Evolutionary conservation across 31 red algal genomes (phyloP).

Genomic region (Asparagopsis taxiformis): DNA sequence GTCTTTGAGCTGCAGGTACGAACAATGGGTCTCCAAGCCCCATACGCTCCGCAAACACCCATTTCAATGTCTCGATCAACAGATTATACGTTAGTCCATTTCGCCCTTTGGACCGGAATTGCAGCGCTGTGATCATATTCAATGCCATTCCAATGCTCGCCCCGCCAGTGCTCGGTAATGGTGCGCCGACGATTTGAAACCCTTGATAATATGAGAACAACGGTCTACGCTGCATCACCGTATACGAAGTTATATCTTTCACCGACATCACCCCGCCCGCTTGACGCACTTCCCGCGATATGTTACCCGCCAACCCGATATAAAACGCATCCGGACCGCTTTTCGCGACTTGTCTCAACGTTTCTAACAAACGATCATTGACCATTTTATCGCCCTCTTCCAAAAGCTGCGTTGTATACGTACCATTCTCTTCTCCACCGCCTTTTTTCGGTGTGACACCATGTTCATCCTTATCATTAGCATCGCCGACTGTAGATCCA

Average conservation of each 20-base stretch:
- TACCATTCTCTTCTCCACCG: slow-evolving; percentile 17
- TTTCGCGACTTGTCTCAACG: slow-evolving; percentile 59
- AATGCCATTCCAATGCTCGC: slow-evolving; percentile 74
- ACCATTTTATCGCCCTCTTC: slow-evolving; percentile 67
- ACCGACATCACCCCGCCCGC: slow-evolving; percentile 85
- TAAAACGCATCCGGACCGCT: slow-evolving; percentile 80
- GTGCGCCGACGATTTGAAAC: slow-evolving; percentile 68
- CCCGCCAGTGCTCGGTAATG: slow-evolving; percentile 87
- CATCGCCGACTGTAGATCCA: slow-evolving; percentile 32
- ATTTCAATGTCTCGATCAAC: slow-evolving; percentile 81
- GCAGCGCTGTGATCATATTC: slow-evolving; percentile 72
- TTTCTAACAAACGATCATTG: slow-evolving; percentile 52
- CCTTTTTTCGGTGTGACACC: slow-evolving; percentile 3
- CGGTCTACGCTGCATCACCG: slow-evolving; percentile 31
- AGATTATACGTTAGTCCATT: slow-evolving; percentile 57
- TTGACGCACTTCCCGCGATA: slow-evolving; percentile 65
- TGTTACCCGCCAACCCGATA: slow-evolving; percentile 20
- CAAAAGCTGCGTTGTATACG: slow-evolving; percentile 42
- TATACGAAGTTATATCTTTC: slow-evolving; percentile 68
- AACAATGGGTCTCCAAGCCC: slow-evolving; percentile 83
- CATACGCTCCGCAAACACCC: slow-evolving; percentile 87
- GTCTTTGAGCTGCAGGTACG: slow-evolving; percentile 33
- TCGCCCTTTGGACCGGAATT: slow-evolving; percentile 56
- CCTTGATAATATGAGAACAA: slow-evolving; percentile 63
- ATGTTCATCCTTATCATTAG: slow-evolving; percentile 49